phyloP scores from a whole-genome alignment of 176 grass and related monocot genomes.

The Hsuehochloa calcarea region DNA sequence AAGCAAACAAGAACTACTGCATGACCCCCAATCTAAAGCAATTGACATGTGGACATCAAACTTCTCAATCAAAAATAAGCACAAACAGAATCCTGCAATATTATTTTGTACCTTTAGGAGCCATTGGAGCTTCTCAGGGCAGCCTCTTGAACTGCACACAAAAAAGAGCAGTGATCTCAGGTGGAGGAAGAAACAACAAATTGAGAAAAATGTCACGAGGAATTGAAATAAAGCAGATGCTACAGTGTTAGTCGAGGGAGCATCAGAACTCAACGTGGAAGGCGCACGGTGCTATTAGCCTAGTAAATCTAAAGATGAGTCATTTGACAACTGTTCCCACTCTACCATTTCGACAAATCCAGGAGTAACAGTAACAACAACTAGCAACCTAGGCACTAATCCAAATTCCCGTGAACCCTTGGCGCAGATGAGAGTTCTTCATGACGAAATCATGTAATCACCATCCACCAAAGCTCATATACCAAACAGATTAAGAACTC shows the following conservation, averaged over 20 bases:
- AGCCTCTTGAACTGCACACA: conserved; percentile 13
- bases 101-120: conserved; percentile 40
- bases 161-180: background rate
- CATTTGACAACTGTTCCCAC: background rate
- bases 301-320: background rate
- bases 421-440: background rate
- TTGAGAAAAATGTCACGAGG: background rate
- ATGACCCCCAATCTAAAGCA: background rate
- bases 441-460: background rate
- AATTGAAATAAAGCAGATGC: background rate
- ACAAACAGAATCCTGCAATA: background rate
- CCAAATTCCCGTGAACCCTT: background rate
- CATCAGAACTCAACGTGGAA: background rate
- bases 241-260: background rate
- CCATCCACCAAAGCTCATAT: background rate
- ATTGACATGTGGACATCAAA: background rate
- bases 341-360: background rate
- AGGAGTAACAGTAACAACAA: background rate
- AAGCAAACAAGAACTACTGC: background rate
- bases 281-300: background rate
- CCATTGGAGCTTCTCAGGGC: conserved; percentile 34
- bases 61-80: background rate
- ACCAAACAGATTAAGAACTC: background rate
- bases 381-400: background rate
- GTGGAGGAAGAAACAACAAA: too few relatives aligned